Conservation (phyloP, 139 green algal genomes). For the Yamagishiella unicocca region DNA sequence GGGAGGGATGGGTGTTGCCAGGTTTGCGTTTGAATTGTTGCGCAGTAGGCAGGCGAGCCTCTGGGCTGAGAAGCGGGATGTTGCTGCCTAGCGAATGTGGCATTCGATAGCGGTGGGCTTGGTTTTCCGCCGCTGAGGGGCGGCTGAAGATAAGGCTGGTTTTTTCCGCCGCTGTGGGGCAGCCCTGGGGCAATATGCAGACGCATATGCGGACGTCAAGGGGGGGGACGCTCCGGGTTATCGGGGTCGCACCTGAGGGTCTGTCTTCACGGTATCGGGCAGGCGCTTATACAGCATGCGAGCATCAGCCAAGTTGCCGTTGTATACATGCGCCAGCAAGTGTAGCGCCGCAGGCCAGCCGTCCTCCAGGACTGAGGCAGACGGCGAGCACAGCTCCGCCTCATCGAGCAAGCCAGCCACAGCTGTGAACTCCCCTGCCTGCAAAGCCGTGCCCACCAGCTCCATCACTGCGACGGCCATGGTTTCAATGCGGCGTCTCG, state of each 20-base stretch:
- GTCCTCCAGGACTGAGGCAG: not conserved
- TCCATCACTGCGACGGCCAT: slow-evolving; percentile 21
- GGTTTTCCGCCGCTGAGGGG: too few relatives aligned
- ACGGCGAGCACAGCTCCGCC: slow-evolving; percentile 17
- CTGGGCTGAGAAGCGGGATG: too few relatives aligned
- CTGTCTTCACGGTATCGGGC: not conserved
- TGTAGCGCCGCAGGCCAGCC: slow-evolving; percentile 33
- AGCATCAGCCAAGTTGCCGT: slow-evolving; percentile 7
- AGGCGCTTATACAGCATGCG: slow-evolving; percentile 36
- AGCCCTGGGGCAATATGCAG: too few relatives aligned
- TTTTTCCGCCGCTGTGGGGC: too few relatives aligned
- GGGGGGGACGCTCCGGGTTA: too few relatives aligned
- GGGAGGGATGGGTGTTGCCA: not conserved
- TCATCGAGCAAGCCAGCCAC: slow-evolving; percentile 24
- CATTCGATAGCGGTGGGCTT: too few relatives aligned
- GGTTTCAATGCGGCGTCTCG: not conserved
- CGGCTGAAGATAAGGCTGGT: too few relatives aligned
- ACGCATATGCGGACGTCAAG: too few relatives aligned
- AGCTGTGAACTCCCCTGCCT: not conserved
- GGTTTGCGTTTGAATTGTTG: too few relatives aligned
- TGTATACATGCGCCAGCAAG: slow-evolving; percentile 39
- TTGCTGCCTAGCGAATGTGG: too few relatives aligned
- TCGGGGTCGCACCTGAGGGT: slow-evolving; percentile 26
- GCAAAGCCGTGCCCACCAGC: not conserved
- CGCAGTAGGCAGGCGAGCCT: too few relatives aligned